Evolutionary conservation across 1,284 basidiomycete species (phyloP), one percentile per base, ranked within the genome.

Genomic region (Coniferiporia weirii): DNA sequence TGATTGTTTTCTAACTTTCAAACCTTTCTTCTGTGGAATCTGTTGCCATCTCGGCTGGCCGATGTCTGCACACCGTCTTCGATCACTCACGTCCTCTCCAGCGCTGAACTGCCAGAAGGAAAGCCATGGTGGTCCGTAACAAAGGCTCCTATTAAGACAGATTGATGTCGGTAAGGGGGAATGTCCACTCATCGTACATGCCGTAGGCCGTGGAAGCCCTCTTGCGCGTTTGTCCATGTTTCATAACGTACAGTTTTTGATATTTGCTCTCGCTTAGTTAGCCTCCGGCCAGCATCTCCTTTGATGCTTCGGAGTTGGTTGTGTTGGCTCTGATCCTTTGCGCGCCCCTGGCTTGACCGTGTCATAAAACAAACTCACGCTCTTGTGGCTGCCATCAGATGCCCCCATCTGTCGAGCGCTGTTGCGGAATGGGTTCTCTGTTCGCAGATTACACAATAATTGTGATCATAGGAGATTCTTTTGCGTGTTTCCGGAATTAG

Each of bases 101-200:
- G 35, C 50, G 48, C n/a, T n/a, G 62, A 68, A 27, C 68, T 77
- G 49, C 75, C 78, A 43, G 75, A 75, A 63, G 83, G 75, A 46
- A 83, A 81, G 63, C 69, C 69, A 13, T 85, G 83, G 83, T 71
- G 75, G 59, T 75, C 81, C 52, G 69, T 84, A n/a, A 17, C 45
- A 5, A 43, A 50, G 53, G 19, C 27, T 36, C 17, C 22, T 8
- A 46, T 51, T 40, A 22, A 32, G 6, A 12, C 47, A 1, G n/a
- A 56, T 2, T 48, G 45, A 38, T 20, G 17, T 20, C 20, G 15
- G n/a, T n/a, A 35, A 32, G 44, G 43, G 45, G 13, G 34, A 20
- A 43, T 43, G n/a, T 12, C 40, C 12, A 12, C 10, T 43, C n/a
- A 13, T 43, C 40, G 40, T 7, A n/a, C n/a, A 27, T 5, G 27